Percentiles rank a stretch among this genome's conserved stretches.
Conservation (phyloP, 106 monocot genomes). For the Acorus gramineus region DNA sequence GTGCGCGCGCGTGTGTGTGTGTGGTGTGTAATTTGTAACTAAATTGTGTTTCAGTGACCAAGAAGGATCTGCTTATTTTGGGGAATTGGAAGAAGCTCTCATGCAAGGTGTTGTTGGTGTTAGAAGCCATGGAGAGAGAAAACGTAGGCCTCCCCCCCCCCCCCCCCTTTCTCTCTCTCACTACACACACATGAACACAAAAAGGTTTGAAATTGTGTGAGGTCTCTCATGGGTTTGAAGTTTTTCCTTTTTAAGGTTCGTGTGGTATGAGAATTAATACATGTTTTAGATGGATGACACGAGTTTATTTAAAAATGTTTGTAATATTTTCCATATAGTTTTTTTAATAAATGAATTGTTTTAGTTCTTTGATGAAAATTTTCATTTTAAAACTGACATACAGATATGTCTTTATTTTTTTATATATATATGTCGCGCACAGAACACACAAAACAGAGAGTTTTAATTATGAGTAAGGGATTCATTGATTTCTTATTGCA, state of each 20-base stretch:
- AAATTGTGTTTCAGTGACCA: constrained; percentile 47
- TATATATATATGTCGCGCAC: background rate
- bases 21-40: constrained; percentile 1
- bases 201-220: constrained; percentile 20
- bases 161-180: constrained; percentile 6
- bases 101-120: constrained; percentile 72
- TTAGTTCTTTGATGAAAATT: no score
- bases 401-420: constrained; percentile 17
- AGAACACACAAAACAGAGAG: no score
- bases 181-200: background rate
- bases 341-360: no score
- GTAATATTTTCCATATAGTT: no score
- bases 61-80: constrained; percentile 66
- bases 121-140: constrained; percentile 31
- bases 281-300: no score
- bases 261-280: no score
- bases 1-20: background rate
- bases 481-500: constrained; percentile 14
- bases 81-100: constrained; percentile 82
- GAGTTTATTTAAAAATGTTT: no score
- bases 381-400: no score
- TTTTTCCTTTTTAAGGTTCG: no score
- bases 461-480: no score
- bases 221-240: background rate
- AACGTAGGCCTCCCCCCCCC: constrained; percentile 26